phyloP scores from a whole-genome alignment of 2,329 filamentous ascomycete genomes.

The Sporothrix mexicana region DNA sequence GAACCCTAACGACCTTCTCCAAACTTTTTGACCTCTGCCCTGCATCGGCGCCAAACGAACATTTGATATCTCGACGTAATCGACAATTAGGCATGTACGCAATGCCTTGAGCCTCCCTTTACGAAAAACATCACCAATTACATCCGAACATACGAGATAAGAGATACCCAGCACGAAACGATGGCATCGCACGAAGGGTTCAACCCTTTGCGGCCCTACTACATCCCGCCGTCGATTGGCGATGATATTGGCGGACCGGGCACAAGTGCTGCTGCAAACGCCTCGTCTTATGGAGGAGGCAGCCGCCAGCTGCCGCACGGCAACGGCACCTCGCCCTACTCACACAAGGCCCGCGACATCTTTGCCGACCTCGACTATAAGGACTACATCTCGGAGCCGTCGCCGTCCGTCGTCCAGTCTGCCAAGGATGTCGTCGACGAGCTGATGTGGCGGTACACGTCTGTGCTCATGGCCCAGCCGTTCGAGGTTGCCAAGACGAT shows the following conservation, averaged over 20 bases:
- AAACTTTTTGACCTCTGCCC: not conserved
- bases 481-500: constrained; percentile 97
- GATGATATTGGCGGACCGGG: constrained; percentile 44
- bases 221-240: constrained; percentile 66
- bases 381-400: constrained; percentile 78
- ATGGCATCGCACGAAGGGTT: constrained; percentile 57
- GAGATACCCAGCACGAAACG: constrained; percentile 27
- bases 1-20: not conserved
- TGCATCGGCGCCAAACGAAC: constrained; percentile 23
- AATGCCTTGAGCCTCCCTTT: constrained; percentile 22
- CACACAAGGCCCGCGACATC: constrained; percentile 77
- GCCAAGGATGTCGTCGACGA: constrained; percentile 80
- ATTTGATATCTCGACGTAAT: not conserved
- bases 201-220: constrained; percentile 73
- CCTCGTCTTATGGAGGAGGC: constrained; percentile 9
- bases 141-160: not conserved
- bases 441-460: constrained; percentile 89
- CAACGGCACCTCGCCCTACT: constrained; percentile 55
- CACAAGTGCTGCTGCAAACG: not conserved
- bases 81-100: not conserved
- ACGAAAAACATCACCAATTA: too few relatives aligned
- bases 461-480: constrained; percentile 86
- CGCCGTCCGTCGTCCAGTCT: constrained; percentile 75
- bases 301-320: constrained; percentile 53
- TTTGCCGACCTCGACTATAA: constrained; percentile 92